A percentile compares a stretch with the other conserved stretches of the same genome.
Conservation (phyloP, 768 basidiomycete species). For the Fomitopsis serialis region DNA sequence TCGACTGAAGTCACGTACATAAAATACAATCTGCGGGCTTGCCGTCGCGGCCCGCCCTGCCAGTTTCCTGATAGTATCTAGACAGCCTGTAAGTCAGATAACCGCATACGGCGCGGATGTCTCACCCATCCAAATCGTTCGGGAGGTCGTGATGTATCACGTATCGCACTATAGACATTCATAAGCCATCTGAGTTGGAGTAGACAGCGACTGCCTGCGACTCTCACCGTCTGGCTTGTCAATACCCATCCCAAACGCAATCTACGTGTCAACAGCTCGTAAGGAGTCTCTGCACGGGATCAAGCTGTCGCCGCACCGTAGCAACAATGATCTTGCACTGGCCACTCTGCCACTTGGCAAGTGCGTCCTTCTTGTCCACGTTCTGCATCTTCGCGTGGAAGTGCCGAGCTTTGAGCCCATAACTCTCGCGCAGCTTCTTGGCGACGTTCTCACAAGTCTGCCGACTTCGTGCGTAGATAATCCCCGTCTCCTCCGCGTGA, state of each 20-base stretch:
- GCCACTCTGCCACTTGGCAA: conserved; percentile 71
- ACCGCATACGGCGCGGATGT: neutral
- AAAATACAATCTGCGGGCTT: conserved; percentile 79
- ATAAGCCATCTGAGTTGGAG: neutral
- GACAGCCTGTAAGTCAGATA: conserved; percentile 1
- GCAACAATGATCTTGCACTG: conserved; percentile 83
- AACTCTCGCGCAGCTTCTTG: conserved; percentile 49
- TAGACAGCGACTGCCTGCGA: neutral
- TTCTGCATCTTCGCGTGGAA: conserved; percentile 80
- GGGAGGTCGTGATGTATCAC: conserved; percentile 88
- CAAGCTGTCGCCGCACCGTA: conserved; percentile 46
- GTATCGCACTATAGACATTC: conserved; percentile 59
- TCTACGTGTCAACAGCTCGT: conserved; percentile 35
- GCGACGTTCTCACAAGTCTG: conserved; percentile 81
- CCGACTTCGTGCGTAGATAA: conserved; percentile 79
- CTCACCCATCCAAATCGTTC: conserved; percentile 77
- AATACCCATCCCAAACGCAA: conserved; percentile 97
- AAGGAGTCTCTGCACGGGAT: neutral
- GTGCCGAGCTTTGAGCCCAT: conserved; percentile 60
- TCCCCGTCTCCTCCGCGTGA: conserved; percentile 60
- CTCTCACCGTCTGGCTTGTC: conserved; percentile 73
- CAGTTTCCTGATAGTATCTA: conserved; percentile 94
- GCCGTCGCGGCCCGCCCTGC: conserved; percentile 92
- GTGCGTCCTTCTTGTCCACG: conserved; percentile 55
- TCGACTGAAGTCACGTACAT: conserved; percentile 43